Percentiles rank a stretch among this genome's conserved stretches.
These are phyloP conservation scores for Trichophyton verrucosum DNA, from an alignment of 2,329 filamentous ascomycete genomes.

Conservation along the genomic window DNA sequence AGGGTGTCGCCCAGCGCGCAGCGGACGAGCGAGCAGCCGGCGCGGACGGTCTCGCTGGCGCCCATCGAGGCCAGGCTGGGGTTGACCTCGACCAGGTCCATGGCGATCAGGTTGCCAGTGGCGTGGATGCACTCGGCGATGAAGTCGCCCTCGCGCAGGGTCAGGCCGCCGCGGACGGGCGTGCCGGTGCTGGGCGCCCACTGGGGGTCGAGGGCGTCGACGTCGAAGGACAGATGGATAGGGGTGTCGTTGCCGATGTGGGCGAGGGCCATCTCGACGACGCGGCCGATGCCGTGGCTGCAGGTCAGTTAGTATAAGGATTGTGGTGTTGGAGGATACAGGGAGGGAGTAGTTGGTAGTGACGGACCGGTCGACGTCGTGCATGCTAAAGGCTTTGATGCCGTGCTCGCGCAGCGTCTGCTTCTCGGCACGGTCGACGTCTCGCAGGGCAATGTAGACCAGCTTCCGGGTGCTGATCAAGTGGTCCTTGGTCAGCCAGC, in stretches of 20 bases:
- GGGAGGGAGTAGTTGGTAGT: neutral
- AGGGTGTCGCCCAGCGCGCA: slow-evolving; percentile 88
- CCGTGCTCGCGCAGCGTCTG: slow-evolving; percentile 73
- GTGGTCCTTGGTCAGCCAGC: slow-evolving; percentile 61
- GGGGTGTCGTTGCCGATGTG: slow-evolving; percentile 91
- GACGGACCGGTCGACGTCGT: slow-evolving; percentile 72
- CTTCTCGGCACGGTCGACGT: slow-evolving; percentile 92
- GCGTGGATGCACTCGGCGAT: slow-evolving; percentile 81
- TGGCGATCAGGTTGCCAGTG: slow-evolving; percentile 63
- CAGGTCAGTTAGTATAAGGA: slow-evolving; percentile 1
- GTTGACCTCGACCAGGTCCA: slow-evolving; percentile 76
- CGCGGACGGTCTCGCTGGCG: slow-evolving; percentile 73
- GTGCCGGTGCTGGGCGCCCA: slow-evolving; percentile 95
- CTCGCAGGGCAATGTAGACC: slow-evolving; percentile 90
- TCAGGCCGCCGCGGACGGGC: slow-evolving; percentile 83
- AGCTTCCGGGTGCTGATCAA: slow-evolving; percentile 62
- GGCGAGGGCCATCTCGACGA: slow-evolving; percentile 96
- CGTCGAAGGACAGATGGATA: slow-evolving; percentile 93
- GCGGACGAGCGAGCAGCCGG: slow-evolving; percentile 79
- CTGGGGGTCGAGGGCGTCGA: slow-evolving; percentile 89
- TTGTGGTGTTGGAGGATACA: neutral
- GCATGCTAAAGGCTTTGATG: slow-evolving; percentile 97
- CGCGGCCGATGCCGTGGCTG: slow-evolving; percentile 82
- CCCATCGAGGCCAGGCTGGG: slow-evolving; percentile 57
- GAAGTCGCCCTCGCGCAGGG: slow-evolving; percentile 88